These are phyloP conservation scores for Phytophthora sansomeana DNA, from an alignment of 352 stramenopile species.

Conservation along the genomic window DNA sequence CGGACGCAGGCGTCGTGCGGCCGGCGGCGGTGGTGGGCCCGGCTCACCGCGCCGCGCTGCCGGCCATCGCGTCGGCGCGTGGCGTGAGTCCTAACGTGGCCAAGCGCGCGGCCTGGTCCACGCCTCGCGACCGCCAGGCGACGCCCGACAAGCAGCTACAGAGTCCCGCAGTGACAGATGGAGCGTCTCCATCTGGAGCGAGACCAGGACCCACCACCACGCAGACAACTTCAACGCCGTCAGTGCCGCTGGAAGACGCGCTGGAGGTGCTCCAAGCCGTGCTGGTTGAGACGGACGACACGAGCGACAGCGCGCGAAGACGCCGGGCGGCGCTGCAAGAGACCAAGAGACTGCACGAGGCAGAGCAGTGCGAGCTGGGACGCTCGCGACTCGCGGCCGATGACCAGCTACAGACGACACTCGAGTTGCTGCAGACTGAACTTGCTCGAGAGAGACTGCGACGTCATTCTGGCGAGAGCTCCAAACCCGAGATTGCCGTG, in stretches of 20 bases:
- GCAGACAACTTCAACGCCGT: constrained; percentile 21
- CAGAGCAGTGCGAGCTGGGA: constrained; percentile 31
- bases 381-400: constrained; percentile 29
- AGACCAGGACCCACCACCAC: neutral
- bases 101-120: constrained; percentile 39
- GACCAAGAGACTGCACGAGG: constrained; percentile 7
- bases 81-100: constrained; percentile 34
- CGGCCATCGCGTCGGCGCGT: constrained; percentile 9
- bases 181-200: neutral
- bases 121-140: constrained; percentile 16
- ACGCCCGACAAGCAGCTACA: constrained; percentile 7
- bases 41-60: constrained; percentile 7
- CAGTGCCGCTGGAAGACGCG: constrained; percentile 25
- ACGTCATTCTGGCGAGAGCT: neutral
- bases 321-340: constrained; percentile 26
- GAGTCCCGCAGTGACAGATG: constrained; percentile 3
- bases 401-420: constrained; percentile 40
- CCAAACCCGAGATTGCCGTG: neutral
- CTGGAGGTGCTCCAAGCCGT: constrained; percentile 37
- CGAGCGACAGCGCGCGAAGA: constrained; percentile 23
- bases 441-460: constrained; percentile 21
- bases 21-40: neutral
- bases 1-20: neutral
- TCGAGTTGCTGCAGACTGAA: constrained; percentile 39
- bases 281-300: constrained; percentile 25